These are phyloP conservation scores for Dictyostelium discoideum DNA, from an alignment of 78 protist genomes.

Conservation along the genomic window DNA sequence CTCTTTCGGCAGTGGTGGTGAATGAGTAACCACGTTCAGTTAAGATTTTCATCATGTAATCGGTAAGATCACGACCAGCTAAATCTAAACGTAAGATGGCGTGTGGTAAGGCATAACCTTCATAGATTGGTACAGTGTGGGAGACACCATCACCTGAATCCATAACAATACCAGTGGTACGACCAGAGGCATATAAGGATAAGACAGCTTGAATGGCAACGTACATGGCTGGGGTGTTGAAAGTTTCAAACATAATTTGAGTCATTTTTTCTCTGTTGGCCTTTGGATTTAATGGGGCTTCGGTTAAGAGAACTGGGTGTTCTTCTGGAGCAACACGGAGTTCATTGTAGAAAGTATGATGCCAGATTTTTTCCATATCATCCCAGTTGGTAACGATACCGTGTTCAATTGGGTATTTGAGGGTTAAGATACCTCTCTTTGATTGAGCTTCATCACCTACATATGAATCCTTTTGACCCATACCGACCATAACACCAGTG, in stretches of 20 bases:
- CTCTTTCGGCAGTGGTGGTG: background rate
- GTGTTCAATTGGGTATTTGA: constrained; percentile 76
- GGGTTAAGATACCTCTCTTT: constrained; percentile 76
- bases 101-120: constrained; percentile 88
- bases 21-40: constrained; percentile 85
- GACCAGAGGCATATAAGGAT: constrained; percentile 93
- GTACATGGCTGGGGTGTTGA: constrained; percentile 90
- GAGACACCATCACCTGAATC: constrained; percentile 92
- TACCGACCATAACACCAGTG: constrained; percentile 90
- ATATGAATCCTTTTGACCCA: constrained; percentile 82
- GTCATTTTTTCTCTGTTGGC: constrained; percentile 93
- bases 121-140: constrained; percentile 91
- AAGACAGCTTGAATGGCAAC: constrained; percentile 79
- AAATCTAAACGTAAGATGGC: constrained; percentile 74
- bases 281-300: constrained; percentile 89
- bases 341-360: constrained; percentile 51
- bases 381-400: constrained; percentile 57
- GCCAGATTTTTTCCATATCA: constrained; percentile 58
- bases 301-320: constrained; percentile 94
- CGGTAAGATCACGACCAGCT: constrained; percentile 91
- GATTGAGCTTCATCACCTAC: constrained; percentile 40
- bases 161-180: constrained; percentile 91
- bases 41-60: constrained; percentile 86
- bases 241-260: constrained; percentile 96
- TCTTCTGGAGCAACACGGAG: constrained; percentile 73